phyloP scores from a whole-genome alignment of 2,329 filamentous ascomycete genomes.

The Colletotrichum brevisporum region DNA sequence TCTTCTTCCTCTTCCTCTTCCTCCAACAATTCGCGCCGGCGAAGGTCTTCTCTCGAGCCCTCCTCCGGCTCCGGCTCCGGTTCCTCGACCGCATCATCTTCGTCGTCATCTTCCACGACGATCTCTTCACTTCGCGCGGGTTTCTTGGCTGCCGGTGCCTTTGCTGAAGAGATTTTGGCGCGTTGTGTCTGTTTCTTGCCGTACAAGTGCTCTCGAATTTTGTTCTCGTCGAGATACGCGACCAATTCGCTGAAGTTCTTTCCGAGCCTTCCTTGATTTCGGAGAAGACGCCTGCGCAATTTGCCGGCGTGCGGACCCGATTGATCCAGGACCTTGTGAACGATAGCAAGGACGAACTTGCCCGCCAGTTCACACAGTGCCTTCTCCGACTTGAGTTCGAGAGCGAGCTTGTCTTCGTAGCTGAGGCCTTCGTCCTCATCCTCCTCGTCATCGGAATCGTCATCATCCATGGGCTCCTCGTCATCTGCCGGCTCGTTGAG shows the following conservation, averaged over 20 bases:
- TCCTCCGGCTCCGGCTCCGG: slow-evolving; percentile 69
- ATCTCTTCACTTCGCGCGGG: slow-evolving; percentile 61
- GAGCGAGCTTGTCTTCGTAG: slow-evolving; percentile 71
- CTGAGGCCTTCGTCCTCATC: slow-evolving; percentile 68
- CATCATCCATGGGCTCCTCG: slow-evolving; percentile 79
- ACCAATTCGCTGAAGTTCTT: slow-evolving; percentile 89
- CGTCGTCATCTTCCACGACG: slow-evolving; percentile 57
- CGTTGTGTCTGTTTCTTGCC: slow-evolving; percentile 48
- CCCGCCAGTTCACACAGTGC: slow-evolving; percentile 87
- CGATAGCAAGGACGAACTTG: slow-evolving; percentile 86
- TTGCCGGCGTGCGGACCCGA: slow-evolving; percentile 71
- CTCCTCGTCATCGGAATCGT: slow-evolving; percentile 67
- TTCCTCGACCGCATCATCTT: slow-evolving; percentile 58
- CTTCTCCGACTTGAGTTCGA: slow-evolving; percentile 84
- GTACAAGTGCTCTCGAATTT: slow-evolving; percentile 62
- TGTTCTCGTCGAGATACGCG: slow-evolving; percentile 81
- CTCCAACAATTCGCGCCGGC: slow-evolving; percentile 68
- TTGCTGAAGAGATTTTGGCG: slow-evolving; percentile 55
- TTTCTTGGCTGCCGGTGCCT: slow-evolving; percentile 59
- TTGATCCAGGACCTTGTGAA: slow-evolving; percentile 80
- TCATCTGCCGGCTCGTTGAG: slow-evolving; percentile 77
- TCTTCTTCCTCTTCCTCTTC: slow-evolving; percentile 65
- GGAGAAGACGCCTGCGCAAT: slow-evolving; percentile 78
- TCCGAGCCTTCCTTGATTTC: slow-evolving; percentile 86
- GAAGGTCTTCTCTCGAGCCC: slow-evolving; percentile 71